Base-by-base conservation (phyloP, 805 yeast species). In the Candida suzukii region DNA sequence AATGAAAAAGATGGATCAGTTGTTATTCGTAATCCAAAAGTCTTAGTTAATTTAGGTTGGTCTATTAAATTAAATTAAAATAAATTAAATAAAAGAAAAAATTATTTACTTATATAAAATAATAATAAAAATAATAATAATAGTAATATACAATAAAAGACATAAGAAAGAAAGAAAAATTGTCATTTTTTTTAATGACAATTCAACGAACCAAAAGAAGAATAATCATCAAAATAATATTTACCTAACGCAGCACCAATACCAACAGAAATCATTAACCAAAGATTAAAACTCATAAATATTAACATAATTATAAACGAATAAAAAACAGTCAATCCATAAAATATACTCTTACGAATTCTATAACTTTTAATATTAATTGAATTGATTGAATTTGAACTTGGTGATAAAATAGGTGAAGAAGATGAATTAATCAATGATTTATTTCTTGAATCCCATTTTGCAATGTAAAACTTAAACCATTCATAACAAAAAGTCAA, bases 11-110 rank as follows among this genome's bases (percentile, higher is more conserved):
- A 36, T 26, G 54, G 41, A 2, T 46, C 50, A 20, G 49, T 55
- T 6, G 46, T 61, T 4, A 66, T 83, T 26, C 65, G 73, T 44
- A 72, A 75, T 44, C 84, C 88, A 24, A 49, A 49, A 12, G 63
- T 81, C n/a, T 42, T 54, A 4, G 56, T 81, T 38, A 66, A 64
- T 45, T 41, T 59, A 19, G 60, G 62, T 18, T 82, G 87, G 86
- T 52, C 37, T 18, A 50, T 60, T 37, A 38, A 36, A 1, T 43
- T 56, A 16, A 45, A 37, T 31, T 11, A 21, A 14, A 29, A 16
- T 29, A n/a, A n/a, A n/a, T n/a, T n/a, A n/a, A n/a, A n/a, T n/a
- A n/a, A n/a, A n/a, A n/a, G n/a, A n/a, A n/a, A n/a, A n/a, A n/a
- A n/a, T n/a, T n/a, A n/a, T n/a, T n/a, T n/a, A n/a, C n/a, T n/a